Base-by-base conservation (phyloP, 208 protist species). In the Trypanosoma conorhini region DNA sequence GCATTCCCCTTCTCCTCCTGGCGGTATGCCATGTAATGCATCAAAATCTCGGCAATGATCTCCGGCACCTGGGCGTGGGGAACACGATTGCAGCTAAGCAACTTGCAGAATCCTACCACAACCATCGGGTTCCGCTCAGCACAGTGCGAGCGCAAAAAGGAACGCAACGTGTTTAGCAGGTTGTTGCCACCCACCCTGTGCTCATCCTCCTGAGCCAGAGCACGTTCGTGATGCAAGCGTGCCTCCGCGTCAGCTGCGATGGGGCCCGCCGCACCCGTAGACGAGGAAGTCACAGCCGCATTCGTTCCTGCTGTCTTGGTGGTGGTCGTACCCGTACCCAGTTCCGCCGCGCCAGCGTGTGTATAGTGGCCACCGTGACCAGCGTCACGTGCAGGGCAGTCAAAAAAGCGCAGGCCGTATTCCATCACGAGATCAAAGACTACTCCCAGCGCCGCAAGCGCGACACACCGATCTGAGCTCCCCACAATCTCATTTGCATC, bases 331-430 rank as follows among this genome's bases (percentile, higher is more conserved):
- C 2, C 50, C 12, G 22, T 24, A 24, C 50, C 50, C 17, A 54
- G 19, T 54, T 54, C 64, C 12, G 62, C 31, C 51, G 52, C 40
- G 21, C 57, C 64, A 12, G 42, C 54, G 15, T 42, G 50, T 38
- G 67, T 58, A 57, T 61, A 52, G 30, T 44, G 28, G 48, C 30
- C 70, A 33, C 40, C 35, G 13, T 31, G 15, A 54, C 24, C 35
- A 13, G 30, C 48, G 31, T 31, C 28, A 64, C 38, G 55, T 40
- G 75, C 38, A 13, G 79, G 63, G 10, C 50, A 72, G 67, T 90
- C 82, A 72, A 96, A 96, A 69, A 96, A 95, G 50, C 87, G 86
- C 31, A 95, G 74, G 19, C 92, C 92, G 58, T 95, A 96, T 78
- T 96, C 89, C 77, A 89, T 88, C 52, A 96, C 72, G 26, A 96